Evolutionary conservation across 768 basidiomycete genomes (phyloP).

Genomic region (Suillus clintonianus): DNA sequence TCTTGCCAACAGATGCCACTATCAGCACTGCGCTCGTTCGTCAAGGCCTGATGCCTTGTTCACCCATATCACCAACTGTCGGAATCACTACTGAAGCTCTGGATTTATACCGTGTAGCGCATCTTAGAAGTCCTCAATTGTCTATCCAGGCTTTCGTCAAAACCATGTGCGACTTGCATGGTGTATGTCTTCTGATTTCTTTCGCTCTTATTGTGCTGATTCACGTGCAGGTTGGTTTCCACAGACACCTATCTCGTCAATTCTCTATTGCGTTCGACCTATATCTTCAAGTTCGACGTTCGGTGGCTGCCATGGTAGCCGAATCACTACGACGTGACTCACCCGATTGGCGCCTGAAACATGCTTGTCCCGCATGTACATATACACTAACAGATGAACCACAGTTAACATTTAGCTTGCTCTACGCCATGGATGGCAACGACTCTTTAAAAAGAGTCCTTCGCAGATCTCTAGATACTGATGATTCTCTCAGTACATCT

Average conservation of each 20-base stretch:
- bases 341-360: conserved; percentile 8
- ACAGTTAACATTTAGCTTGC: conserved; percentile 5
- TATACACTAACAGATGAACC: conserved; percentile 3
- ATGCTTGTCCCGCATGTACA: conserved; percentile 11
- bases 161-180: no score
- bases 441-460: background rate
- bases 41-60: background rate
- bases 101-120: no score
- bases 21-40: background rate
- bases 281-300: conserved; percentile 23
- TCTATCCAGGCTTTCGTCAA: no score
- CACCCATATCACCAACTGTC: background rate
- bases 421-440: conserved; percentile 11
- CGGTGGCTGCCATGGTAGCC: conserved; percentile 12
- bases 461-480: background rate
- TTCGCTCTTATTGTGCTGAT: no score
- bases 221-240: no score
- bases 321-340: conserved; percentile 10
- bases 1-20: background rate
- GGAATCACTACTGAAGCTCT: background rate
- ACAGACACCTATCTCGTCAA: no score
- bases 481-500: background rate
- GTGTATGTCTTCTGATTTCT: no score
- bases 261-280: conserved; percentile 25
- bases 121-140: no score